Evolutionary conservation across 2,329 filamentous ascomycete species (phyloP).

Genomic region (Falciphora oryzae): DNA sequence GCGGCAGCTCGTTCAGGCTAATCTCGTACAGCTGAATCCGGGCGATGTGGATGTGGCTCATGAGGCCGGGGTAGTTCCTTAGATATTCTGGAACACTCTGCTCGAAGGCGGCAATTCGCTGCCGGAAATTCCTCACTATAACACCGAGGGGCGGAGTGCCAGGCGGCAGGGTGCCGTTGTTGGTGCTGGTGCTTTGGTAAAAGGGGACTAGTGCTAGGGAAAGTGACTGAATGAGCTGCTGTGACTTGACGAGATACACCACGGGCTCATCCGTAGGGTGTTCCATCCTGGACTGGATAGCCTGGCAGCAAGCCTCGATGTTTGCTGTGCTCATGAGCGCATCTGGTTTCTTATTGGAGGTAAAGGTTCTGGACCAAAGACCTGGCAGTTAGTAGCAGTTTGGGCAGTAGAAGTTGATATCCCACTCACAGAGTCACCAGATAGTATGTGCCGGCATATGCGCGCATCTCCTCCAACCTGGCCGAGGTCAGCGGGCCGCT

Average conservation of each 20-base stretch:
- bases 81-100: conserved; percentile 11
- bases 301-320: conserved; percentile 36
- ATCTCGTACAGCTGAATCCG: conserved; percentile 43
- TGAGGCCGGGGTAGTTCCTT: conserved; percentile 22
- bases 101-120: conserved; percentile 31
- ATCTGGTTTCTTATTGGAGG: conserved; percentile 38
- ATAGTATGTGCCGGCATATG: conserved; percentile 45
- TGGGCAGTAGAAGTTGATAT: neutral
- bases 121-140: conserved; percentile 37
- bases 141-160: conserved; percentile 30
- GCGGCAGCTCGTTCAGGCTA: conserved; percentile 31
- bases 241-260: conserved; percentile 39
- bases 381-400: neutral
- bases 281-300: conserved; percentile 36
- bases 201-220: conserved; percentile 30
- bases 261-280: conserved; percentile 38
- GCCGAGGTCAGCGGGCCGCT: conserved; percentile 7
- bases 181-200: conserved; percentile 22
- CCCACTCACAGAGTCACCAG: conserved; percentile 39
- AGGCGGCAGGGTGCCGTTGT: conserved; percentile 24
- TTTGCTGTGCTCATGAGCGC: conserved; percentile 40
- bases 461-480: conserved; percentile 35
- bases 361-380: conserved; percentile 14
- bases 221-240: conserved; percentile 43
- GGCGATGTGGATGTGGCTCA: conserved; percentile 37